Conservation (phyloP, 73 alveolate genomes). For the Uronychia setigera region DNA sequence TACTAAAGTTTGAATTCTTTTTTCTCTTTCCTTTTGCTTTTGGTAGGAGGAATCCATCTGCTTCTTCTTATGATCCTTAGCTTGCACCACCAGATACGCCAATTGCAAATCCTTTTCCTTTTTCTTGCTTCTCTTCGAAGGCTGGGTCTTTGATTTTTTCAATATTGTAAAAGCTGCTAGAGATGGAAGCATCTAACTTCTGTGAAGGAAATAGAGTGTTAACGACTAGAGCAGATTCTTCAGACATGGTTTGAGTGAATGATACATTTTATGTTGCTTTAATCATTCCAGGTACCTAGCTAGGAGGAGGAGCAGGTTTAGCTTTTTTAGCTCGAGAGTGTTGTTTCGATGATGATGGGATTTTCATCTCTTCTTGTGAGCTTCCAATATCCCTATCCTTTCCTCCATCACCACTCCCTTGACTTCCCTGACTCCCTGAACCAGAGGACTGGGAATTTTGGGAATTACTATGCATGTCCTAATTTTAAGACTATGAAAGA, state of each 20-base stretch:
- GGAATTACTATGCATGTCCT: neutral
- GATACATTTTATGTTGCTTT: too few relatives aligned
- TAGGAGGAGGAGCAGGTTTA: too few relatives aligned
- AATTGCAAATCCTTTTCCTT: neutral
- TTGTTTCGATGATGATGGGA: too few relatives aligned
- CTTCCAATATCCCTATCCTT: too few relatives aligned
- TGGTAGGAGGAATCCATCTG: neutral
- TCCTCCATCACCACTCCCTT: too few relatives aligned
- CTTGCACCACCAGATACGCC: too few relatives aligned
- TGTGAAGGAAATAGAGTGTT: conserved; percentile 55
- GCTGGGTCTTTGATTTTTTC: conserved; percentile 7
- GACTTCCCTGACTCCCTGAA: too few relatives aligned
- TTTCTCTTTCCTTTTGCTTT: neutral
- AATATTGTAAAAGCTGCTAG: conserved; percentile 7
- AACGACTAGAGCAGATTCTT: conserved; percentile 44
- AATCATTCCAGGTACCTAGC: too few relatives aligned
- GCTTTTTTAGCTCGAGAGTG: too few relatives aligned
- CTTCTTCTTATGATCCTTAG: neutral
- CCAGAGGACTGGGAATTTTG: neutral
- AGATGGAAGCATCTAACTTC: neutral
- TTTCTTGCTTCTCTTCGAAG: neutral
- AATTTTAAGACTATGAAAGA: neutral
- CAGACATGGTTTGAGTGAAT: conserved; percentile 36
- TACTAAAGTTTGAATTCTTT: neutral
- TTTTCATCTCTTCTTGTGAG: too few relatives aligned